Base-by-base conservation (phyloP, 495 filamentous ascomycete species). In the Aspergillus taichungensis region DNA sequence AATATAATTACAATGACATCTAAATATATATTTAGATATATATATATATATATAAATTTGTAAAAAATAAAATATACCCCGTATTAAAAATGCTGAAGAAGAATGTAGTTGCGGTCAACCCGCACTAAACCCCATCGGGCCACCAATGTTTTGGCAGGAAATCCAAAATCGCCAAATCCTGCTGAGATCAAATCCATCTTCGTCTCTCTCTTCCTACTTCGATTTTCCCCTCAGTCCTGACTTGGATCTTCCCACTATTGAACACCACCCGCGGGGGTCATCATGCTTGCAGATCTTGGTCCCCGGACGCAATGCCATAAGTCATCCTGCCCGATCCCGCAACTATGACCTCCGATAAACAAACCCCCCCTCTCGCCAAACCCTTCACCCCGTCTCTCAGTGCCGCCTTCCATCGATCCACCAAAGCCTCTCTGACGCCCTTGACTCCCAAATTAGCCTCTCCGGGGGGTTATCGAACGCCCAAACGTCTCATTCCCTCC, bases 281-380 rank as follows among this genome's bases (percentile, higher is more conserved):
- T 46, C 62, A 71, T 71, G 68, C 63, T 64, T 49, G 57, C 49
- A 56, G 54, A 49, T 44, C 40, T 34, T 51, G 47, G 51, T 43
- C 52, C 47, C 55, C 50, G 52, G 60, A 52, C 55, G 59, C 64
- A 65, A 69, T 71, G 69, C 60, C 64, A 67, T 64, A 57, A 62
- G 57, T 55, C 56, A 50, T 47, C 40, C 56, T 52, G 36, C 36
- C 36, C 36, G 9, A 35, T 49, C 43, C 57, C 56, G 54, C 63
- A 56, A 64, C 58, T 58, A 77, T 74, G 73, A 70, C 65, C 59
- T 62, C 58, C 62, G 73, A 76, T 69, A 77, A 77, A 69, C 71
- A 74, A 61, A 63, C 30, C 47, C 62, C 61, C 62, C 53, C 62
- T 55, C 52, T 60, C 49, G 52, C 62, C 61, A 69, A 73, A 71